A percentile compares a stretch with the other conserved stretches of the same genome.
Conservation (phyloP, 1,284 basidiomycete genomes). For the Quambalaria eucalypti region DNA sequence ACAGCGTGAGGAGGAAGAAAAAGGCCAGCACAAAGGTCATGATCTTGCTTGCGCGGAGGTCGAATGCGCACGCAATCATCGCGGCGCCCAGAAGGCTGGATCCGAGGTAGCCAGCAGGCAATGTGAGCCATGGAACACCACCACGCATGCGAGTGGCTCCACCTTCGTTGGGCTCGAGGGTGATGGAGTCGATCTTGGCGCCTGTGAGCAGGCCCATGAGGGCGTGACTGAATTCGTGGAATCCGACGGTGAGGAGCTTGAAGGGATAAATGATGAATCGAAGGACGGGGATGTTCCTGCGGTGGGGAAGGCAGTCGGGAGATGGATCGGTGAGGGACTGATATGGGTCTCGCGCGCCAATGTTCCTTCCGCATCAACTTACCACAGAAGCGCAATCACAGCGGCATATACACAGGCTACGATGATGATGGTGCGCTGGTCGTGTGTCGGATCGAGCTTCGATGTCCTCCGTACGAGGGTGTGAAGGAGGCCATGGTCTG, state of each 20-base stretch:
- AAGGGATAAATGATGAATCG: conserved; percentile 45
- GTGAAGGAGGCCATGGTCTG: no score
- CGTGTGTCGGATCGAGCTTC: conserved; percentile 28
- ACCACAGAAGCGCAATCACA: conserved; percentile 34
- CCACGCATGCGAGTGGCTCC: conserved; percentile 88
- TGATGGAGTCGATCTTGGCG: conserved; percentile 65
- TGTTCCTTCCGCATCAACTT: no score
- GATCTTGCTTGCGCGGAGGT: conserved; percentile 78
- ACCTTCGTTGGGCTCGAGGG: conserved; percentile 61
- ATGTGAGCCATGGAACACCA: conserved; percentile 72
- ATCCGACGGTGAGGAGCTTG: conserved; percentile 42
- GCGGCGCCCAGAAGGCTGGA: conserved; percentile 68
- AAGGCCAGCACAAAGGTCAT: conserved; percentile 64
- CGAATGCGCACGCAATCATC: conserved; percentile 79
- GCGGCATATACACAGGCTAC: conserved; percentile 40
- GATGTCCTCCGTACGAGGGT: not conserved
- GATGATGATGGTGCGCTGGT: conserved; percentile 42
- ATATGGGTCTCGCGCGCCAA: no score
- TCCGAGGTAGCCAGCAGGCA: conserved; percentile 65
- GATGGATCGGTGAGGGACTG: not conserved
- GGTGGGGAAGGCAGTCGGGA: conserved; percentile 10
- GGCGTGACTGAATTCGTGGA: conserved; percentile 41
- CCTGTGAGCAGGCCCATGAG: conserved; percentile 64
- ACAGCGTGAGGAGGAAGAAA: conserved; percentile 84
- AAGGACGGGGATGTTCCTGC: conserved; percentile 39